A percentile compares a stretch with the other conserved stretches of the same genome.
Evolutionary conservation across 2,329 filamentous ascomycete genomes (phyloP).

Genomic region (Rutstroemia sp.): DNA sequence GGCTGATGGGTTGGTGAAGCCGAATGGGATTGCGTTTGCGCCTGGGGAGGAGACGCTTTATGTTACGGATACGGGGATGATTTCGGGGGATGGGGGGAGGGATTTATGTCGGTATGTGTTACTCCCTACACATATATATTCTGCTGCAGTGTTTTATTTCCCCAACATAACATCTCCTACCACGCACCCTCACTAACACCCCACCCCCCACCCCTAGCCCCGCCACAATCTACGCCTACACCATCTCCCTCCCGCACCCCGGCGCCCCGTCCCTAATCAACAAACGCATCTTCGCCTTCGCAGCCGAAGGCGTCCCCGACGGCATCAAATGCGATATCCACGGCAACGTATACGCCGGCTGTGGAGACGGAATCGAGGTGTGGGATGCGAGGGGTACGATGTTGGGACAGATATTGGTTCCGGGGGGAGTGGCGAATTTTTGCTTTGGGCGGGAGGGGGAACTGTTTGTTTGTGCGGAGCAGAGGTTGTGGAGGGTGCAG

Average conservation of each 20-base stretch:
- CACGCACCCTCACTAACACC: neutral
- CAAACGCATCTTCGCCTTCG: constrained; percentile 45
- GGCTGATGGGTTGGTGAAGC: constrained; percentile 48
- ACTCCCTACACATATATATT: neutral
- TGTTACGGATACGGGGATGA: constrained; percentile 47
- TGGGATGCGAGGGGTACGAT: constrained; percentile 42
- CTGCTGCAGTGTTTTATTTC: too few species aligned
- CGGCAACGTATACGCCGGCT: constrained; percentile 49
- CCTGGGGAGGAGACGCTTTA: constrained; percentile 46
- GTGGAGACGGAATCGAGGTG: constrained; percentile 47
- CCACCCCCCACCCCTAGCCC: neutral
- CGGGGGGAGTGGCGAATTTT: constrained; percentile 24
- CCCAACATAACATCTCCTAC: too few species aligned
- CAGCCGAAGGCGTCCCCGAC: constrained; percentile 47
- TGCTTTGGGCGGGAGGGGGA: constrained; percentile 25
- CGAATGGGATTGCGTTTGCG: constrained; percentile 52
- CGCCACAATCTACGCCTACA: constrained; percentile 17
- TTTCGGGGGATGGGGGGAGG: constrained; percentile 18
- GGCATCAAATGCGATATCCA: constrained; percentile 47
- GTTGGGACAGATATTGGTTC: constrained; percentile 41
- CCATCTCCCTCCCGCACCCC: constrained; percentile 12
- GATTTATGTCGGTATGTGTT: constrained; percentile 11
- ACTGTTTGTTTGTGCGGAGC: constrained; percentile 24
- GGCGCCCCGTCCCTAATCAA: constrained; percentile 19
- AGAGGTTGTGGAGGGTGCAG: constrained; percentile 20